Base-by-base conservation (phyloP, 306 rosid species). In the Bauhinia variegata region DNA sequence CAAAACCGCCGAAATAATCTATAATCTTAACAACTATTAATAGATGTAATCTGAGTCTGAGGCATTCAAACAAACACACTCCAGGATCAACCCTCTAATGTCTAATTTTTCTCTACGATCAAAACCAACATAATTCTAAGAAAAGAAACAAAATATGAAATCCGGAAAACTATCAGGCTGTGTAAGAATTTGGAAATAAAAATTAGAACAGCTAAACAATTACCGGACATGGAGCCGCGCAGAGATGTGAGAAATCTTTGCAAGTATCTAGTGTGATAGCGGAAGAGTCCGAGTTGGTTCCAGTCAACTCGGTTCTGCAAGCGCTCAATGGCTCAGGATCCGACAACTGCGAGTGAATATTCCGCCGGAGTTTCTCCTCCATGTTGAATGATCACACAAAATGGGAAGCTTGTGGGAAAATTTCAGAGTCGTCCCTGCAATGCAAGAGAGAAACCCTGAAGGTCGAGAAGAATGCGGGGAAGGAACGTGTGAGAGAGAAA, bases 151-250 rank as follows among this genome's bases (percentile, higher is more conserved):
- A 41, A 62, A 44, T 0, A 31, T 34, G 5, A 48, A 72, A 68
- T 49, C 2, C 48, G 46, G 51, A 71, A 82, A 54, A 59, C 39
- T 47, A 64, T 30, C 42, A 30, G 31, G 17, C 28, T 23, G 14
- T 41, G 19, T 1, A 41, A 49, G 31, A 73, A 49, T 19, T 37
- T 3, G 13, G 7, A 17, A 72, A 11, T 4, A 43, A 10, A 18
- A 57, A 10, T 13, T 1, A 18, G 11, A 7, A 39, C 16, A 8
- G 43, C 16, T 11, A 23, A 23, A 7, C 44, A 69, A 32, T 67
- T 82, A 89, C 97, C 86, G 37, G 68, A 76, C 64, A 43, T 48
- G 80, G 84, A 47, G 42, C 10, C 0, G 52, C 54, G 39, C 28
- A 8, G 17, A 43, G 54, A 23, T 48, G 67, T n/a, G 41, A 44